These are phyloP conservation scores for Meripilus lineatus DNA, from an alignment of 1,284 basidiomycete species.

Conservation along the genomic window DNA sequence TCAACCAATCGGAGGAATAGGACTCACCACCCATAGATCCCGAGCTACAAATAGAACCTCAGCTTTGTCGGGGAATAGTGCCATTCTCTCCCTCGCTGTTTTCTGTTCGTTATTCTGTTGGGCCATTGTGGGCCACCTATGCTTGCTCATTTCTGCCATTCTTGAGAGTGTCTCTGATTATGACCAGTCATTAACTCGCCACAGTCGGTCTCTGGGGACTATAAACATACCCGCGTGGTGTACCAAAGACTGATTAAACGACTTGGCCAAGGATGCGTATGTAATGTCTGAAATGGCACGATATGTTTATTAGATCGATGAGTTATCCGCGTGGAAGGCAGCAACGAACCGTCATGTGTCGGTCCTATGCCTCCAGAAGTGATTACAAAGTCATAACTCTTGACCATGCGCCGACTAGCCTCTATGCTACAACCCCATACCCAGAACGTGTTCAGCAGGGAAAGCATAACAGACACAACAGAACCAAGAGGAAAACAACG, in stretches of 20 bases:
- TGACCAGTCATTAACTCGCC: neutral
- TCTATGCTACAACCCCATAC: slow-evolving; percentile 54
- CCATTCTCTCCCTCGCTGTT: slow-evolving; percentile 77
- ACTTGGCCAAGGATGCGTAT: slow-evolving; percentile 81
- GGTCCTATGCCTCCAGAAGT: slow-evolving; percentile 86
- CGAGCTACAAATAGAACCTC: slow-evolving; percentile 71
- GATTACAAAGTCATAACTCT: slow-evolving; percentile 83
- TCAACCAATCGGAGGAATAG: neutral
- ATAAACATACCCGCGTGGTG: slow-evolving; percentile 51
- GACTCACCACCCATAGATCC: slow-evolving; percentile 80
- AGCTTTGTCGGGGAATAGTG: slow-evolving; percentile 72
- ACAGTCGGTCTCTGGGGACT: neutral
- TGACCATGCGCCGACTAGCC: slow-evolving; percentile 79
- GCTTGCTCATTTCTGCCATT: slow-evolving; percentile 66
- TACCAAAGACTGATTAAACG: slow-evolving; percentile 72
- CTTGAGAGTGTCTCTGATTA: slow-evolving; percentile 69
- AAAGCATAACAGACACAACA: neutral
- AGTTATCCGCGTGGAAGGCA: neutral
- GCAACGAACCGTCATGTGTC: slow-evolving; percentile 70
- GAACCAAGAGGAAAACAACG: neutral
- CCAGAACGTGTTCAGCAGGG: slow-evolving; percentile 9
- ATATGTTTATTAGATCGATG: slow-evolving; percentile 1
- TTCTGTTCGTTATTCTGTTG: slow-evolving; percentile 68
- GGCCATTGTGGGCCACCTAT: slow-evolving; percentile 44
- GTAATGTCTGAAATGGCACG: slow-evolving; percentile 66